Base-by-base conservation (phyloP, 768 basidiomycete species). In the Russula sp. region DNA sequence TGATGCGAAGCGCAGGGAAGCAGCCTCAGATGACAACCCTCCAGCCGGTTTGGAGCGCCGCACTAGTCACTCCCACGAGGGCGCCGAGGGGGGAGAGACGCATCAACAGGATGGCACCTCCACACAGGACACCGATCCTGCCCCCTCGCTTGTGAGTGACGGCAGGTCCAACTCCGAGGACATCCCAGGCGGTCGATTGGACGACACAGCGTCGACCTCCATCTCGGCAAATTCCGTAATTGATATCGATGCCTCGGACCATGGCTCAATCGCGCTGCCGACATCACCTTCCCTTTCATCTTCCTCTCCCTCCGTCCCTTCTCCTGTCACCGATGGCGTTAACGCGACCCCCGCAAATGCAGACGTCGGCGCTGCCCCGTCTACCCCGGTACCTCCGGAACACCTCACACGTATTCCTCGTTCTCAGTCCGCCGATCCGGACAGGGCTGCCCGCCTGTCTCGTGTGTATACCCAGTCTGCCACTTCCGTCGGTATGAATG, bases 391-490 rank as follows among this genome's bases (percentile, higher is more conserved):
- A 11, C 69, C 74, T 20, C 61, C 68, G 3, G 63, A 70, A 47
- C 57, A 70, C 45, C 44, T 76, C 34, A 69, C 78, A 31, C 80
- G 87, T 47, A 79, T 89, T 53, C 85, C 82, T 45, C 88, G 91
- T 22, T 91, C 91, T 6, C 89, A 89, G 62, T 93, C 91, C 9
- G 89, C 85, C 9, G 89, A 91, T 71, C 88, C 88, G 7, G 86
- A 85, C 73, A 85, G 79, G 68, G 75, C 81, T 22, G 77, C 77
- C 22, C 80, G 82, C 50, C 72, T 86, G 51, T 82, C 87, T 18
- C 84, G 88, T 44, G 77, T 78, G 2, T 87, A 82, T 69, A 78
- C 82, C 22, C 76, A 80, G 39, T 86, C 83, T 3, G 74, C 75
- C 56, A 71, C 52, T 18, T 63, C 55, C 40, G 65, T 40, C 40